Percentiles rank a stretch among this genome's conserved stretches.
Evolutionary conservation across 148 eudicot genomes (phyloP).

Genomic region (Persicaria tinctoria): DNA sequence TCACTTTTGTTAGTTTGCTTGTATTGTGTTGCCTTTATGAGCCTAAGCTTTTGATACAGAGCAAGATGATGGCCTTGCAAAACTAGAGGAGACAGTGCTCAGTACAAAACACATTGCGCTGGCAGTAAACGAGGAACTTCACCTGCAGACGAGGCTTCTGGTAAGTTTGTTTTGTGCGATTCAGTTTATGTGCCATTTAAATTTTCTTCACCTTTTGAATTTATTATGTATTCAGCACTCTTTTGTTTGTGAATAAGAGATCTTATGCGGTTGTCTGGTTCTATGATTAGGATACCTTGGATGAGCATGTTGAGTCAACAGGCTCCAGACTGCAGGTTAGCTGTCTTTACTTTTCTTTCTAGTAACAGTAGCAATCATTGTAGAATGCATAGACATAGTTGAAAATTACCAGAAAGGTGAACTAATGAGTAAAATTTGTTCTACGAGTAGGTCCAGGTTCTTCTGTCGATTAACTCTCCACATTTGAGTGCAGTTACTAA

Average conservation of each 20-base stretch:
- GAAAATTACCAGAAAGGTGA: background rate
- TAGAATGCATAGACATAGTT: background rate
- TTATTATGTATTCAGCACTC: background rate
- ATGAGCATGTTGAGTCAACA: slow-evolving; percentile 39
- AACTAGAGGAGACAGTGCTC: slow-evolving; percentile 35
- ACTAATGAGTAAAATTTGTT: background rate
- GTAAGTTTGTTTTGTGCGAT: slow-evolving; percentile 17
- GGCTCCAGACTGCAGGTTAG: slow-evolving; percentile 35
- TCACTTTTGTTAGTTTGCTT: background rate
- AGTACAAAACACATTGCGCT: slow-evolving; percentile 45
- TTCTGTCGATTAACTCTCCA: background rate
- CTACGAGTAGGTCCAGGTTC: background rate
- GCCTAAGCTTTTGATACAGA: slow-evolving; percentile 18
- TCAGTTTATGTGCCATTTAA: background rate
- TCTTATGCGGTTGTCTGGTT: background rate
- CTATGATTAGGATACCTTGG: slow-evolving; percentile 29
- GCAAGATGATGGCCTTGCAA: slow-evolving; percentile 43
- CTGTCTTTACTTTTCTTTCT: background rate
- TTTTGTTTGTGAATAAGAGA: background rate
- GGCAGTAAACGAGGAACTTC: slow-evolving; percentile 42
- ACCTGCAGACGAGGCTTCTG: slow-evolving; percentile 42
- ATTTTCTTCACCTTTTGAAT: background rate
- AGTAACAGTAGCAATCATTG: background rate
- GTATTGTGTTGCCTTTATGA: background rate
- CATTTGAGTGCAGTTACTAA: too few relatives aligned